Base-by-base conservation (phyloP, 129 eudicot genomes). In the Centrapalus pauciflorus region DNA sequence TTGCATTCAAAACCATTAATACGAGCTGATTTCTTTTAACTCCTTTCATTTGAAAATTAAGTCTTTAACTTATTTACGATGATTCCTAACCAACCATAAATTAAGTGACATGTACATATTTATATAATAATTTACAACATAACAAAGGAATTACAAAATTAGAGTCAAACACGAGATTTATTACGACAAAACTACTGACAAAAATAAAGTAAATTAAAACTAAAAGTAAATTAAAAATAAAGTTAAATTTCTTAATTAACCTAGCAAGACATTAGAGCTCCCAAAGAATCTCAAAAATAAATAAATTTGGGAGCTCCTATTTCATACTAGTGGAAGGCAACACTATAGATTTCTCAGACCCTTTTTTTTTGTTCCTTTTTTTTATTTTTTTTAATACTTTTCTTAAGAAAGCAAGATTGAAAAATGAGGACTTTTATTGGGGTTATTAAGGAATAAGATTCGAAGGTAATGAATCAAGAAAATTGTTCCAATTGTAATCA, bases 381-480 rank as follows among this genome's bases (percentile, higher is more conserved):
- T 12, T 28, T 70, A 46, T 30, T 38, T 12, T n/a, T n/a, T n/a
- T n/a, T n/a, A n/a, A n/a, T 2, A 55, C 27, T 5, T 43, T 45
- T 43, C 34, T 32, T 2, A 14, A 8, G 59, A 40, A 66, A 49
- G 14, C 25, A 63, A 40, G 23, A 38, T 50, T 64, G 61, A 27
- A 76, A 66, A 70, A 64, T 63, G 52, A 23, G 26, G 48, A 21
- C 24, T 29, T n/a, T n/a, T n/a, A n/a, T n/a, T 3, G 5, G 35
- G 17, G 26, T 41, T 29, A 5, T 77, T 62, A 85, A 49, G 90
- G 95, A 55, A 88, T 74, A 14, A 79, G 20, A 74, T 88, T 75
- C 27, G 84, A 76, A 20, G 89, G 80, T 62, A 79, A 75, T 12
- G 95, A 69, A 55, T 88, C 84, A 37, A 83, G 76, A 71, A 92